Evolutionary conservation across 139 green algal genomes (phyloP).

Genomic region (Tetratostichococcus sp.): DNA sequence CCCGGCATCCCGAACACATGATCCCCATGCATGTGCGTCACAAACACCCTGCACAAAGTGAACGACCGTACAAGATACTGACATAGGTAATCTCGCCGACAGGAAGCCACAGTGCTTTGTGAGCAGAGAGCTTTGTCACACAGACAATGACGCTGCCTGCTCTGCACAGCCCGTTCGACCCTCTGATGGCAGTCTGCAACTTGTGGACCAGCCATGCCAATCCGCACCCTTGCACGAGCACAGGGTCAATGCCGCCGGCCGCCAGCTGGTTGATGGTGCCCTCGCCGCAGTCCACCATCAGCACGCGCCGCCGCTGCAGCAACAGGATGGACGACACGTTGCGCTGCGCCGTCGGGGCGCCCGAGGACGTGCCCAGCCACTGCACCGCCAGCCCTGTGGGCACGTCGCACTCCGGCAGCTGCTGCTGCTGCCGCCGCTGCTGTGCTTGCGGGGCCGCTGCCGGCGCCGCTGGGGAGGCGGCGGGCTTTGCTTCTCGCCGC

Average conservation of each 20-base stretch:
- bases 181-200: too few species aligned
- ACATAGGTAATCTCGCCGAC: too few species aligned
- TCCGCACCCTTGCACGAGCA: conserved; percentile 13
- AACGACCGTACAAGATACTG: too few species aligned
- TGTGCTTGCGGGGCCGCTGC: background rate
- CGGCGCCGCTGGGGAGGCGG: background rate
- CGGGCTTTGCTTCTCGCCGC: too few species aligned
- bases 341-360: conserved; percentile 59
- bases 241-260: conserved; percentile 34
- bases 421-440: background rate
- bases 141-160: too few species aligned
- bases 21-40: conserved; percentile 96
- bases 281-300: conserved; percentile 89
- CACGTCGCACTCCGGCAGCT: background rate
- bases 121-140: too few species aligned
- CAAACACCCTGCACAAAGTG: conserved; percentile 52
- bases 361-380: conserved; percentile 82
- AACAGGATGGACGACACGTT: conserved; percentile 83
- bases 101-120: too few species aligned
- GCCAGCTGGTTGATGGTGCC: conserved; percentile 45
- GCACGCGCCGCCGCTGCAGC: conserved; percentile 30
- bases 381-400: conserved; percentile 62
- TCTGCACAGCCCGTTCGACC: too few species aligned
- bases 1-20: conserved; percentile 89
- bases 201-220: background rate